These are phyloP conservation scores for Chytriomyces confervae DNA, from an alignment of 192 early-diverging fungal genomes.

Conservation along the genomic window DNA sequence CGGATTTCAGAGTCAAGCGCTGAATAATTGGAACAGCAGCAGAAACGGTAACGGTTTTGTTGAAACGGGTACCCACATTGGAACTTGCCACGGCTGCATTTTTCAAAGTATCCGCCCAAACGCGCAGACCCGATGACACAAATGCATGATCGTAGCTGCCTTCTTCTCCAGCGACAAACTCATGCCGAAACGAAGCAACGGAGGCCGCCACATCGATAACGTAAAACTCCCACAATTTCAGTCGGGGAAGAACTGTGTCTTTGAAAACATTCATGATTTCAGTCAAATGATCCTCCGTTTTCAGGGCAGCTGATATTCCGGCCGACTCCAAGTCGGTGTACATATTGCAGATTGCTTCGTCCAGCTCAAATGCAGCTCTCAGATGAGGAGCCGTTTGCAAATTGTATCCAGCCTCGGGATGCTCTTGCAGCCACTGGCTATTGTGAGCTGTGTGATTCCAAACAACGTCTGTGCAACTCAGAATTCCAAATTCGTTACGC, in stretches of 20 bases:
- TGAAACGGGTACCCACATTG: constrained; percentile 55
- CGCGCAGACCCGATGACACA: constrained; percentile 35
- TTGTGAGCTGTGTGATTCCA: constrained; percentile 99
- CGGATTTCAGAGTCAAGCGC: constrained; percentile 17
- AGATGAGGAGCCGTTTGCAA: constrained; percentile 93
- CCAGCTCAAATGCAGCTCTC: constrained; percentile 89
- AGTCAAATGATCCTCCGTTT: constrained; percentile 71
- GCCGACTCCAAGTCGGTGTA: constrained; percentile 60
- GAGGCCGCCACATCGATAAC: constrained; percentile 57
- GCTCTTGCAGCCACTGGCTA: constrained; percentile 91
- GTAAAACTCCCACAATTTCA: constrained; percentile 89
- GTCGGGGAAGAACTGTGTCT: constrained; percentile 37
- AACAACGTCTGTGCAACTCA: constrained; percentile 91
- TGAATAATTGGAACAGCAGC: constrained; percentile 59
- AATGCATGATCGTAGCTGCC: constrained; percentile 7
- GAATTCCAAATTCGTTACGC: constrained; percentile 68
- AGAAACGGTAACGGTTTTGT: constrained; percentile 58
- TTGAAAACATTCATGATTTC: constrained; percentile 62
- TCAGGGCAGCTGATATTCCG: constrained; percentile 46
- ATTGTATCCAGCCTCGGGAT: constrained; percentile 97
- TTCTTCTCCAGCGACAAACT: constrained; percentile 12
- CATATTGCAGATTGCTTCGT: constrained; percentile 80
- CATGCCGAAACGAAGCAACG: constrained; percentile 33
- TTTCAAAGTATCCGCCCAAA: constrained; percentile 39
- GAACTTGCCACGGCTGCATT: constrained; percentile 27